Percentiles rank a stretch among this genome's conserved stretches.
Conservation (phyloP, 75 land plant species). For the Pinus taeda region DNA sequence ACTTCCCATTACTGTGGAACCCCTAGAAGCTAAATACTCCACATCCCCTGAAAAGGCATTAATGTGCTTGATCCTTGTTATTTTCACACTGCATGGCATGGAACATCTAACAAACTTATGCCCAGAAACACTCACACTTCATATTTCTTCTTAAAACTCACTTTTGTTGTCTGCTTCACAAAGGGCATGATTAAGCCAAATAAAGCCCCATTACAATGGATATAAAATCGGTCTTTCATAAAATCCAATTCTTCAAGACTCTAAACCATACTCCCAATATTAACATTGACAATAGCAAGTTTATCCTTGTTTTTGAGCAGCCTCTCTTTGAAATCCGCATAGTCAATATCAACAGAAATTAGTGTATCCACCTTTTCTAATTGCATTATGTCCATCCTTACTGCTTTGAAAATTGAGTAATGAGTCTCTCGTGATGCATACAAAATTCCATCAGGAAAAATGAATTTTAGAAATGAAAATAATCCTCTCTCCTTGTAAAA, state of each 20-base stretch:
- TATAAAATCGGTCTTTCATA: constrained; percentile 35
- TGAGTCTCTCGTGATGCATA: constrained; percentile 93
- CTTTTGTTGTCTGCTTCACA: constrained; percentile 47
- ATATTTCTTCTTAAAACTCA: constrained; percentile 43
- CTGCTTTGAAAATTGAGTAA: constrained; percentile 97
- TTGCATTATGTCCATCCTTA: constrained; percentile 96
- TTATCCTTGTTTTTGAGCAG: constrained; percentile 70
- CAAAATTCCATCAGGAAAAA: constrained; percentile 90
- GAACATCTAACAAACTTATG: constrained; percentile 52
- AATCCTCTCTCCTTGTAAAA: constrained; percentile 99
- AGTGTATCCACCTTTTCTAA: constrained; percentile 81
- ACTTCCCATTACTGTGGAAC: constrained; percentile 98
- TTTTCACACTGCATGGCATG: constrained; percentile 98
- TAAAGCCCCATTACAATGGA: constrained; percentile 50
- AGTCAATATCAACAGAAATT: constrained; percentile 92
- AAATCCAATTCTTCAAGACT: constrained; percentile 28
- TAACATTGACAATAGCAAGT: constrained; percentile 93
- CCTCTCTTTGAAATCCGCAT: constrained; percentile 64
- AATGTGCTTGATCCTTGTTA: constrained; percentile 86
- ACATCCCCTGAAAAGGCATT: constrained; percentile 88
- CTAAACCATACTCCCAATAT: constrained; percentile 86
- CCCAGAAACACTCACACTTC: constrained; percentile 50
- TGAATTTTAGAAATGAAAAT: no score
- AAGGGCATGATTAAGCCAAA: constrained; percentile 51
- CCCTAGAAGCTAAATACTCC: constrained; percentile 92